phyloP scores from a whole-genome alignment of 495 filamentous ascomycete species.

The Neurospora sp. region DNA sequence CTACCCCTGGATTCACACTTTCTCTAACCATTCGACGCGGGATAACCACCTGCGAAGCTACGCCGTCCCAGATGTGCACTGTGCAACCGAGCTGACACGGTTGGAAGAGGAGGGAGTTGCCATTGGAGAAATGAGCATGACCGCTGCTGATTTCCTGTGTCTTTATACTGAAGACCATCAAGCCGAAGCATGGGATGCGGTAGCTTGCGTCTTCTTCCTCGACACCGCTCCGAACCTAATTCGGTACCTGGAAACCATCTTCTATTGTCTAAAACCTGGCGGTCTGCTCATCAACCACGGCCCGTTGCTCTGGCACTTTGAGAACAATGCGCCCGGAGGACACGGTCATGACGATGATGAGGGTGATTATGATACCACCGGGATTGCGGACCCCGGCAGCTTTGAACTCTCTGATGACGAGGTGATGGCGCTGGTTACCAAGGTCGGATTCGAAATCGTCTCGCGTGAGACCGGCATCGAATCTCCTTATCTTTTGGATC shows the following conservation, averaged over 20 bases:
- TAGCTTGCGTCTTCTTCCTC: constrained; percentile 87
- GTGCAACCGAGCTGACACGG: constrained; percentile 40
- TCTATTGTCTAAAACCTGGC: constrained; percentile 62
- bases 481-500: constrained; percentile 78
- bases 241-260: constrained; percentile 73
- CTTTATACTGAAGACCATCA: constrained; percentile 55
- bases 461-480: constrained; percentile 41
- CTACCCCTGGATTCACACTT: constrained; percentile 69
- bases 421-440: constrained; percentile 62
- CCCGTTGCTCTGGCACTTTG: constrained; percentile 86
- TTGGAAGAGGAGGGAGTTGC: constrained; percentile 7
- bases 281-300: constrained; percentile 86
- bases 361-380: constrained; percentile 33
- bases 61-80: constrained; percentile 68
- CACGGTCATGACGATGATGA: constrained; percentile 33
- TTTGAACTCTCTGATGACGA: constrained; percentile 86
- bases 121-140: constrained; percentile 70
- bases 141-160: constrained; percentile 70
- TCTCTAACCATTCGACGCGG: constrained; percentile 66
- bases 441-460: constrained; percentile 68
- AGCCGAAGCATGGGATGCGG: constrained; percentile 59
- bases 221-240: constrained; percentile 93
- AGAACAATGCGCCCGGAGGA: constrained; percentile 40
- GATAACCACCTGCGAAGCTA: constrained; percentile 61
- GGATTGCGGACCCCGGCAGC: constrained; percentile 68